Percentiles rank a stretch among this genome's conserved stretches.
phyloP scores from a whole-genome alignment of 176 grass and related monocot genomes.

The Phragmites australis region DNA sequence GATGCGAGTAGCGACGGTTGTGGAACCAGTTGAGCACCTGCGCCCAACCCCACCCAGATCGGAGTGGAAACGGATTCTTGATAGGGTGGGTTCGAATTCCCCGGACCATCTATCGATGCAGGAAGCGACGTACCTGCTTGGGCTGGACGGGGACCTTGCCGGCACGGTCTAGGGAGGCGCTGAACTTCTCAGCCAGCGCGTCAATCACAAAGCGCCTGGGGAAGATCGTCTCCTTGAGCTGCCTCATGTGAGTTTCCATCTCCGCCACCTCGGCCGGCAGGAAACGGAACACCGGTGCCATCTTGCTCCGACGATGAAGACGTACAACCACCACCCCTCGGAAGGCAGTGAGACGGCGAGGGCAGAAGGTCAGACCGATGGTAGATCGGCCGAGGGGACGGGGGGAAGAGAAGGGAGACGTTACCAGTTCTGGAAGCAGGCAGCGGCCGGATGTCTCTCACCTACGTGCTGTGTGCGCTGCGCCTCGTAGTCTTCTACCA shows the following conservation, averaged over 20 bases:
- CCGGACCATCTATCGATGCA: not conserved
- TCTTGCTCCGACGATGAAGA: not conserved
- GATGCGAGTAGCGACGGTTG: not conserved
- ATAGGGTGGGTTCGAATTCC: not conserved
- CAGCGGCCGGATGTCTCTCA: not conserved
- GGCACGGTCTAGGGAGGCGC: not conserved
- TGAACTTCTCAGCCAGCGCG: not conserved
- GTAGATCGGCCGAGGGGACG: not conserved
- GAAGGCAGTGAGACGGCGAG: not conserved
- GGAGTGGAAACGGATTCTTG: not conserved
- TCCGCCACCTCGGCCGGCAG: not conserved
- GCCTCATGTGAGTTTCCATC: not conserved
- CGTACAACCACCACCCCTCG: no score
- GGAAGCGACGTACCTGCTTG: not conserved
- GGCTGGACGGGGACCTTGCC: not conserved
- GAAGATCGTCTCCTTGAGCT: not conserved
- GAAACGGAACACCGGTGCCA: not conserved
- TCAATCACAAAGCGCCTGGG: not conserved
- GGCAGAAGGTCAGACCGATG: constrained; percentile 2
- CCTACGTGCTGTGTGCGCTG: not conserved
- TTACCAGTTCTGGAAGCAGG: constrained; percentile 7
- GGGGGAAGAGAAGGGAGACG: not conserved
- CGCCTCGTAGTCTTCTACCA: no score
- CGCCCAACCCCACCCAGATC: not conserved
- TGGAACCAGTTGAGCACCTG: not conserved